Evolutionary conservation across 1,139 yeast genomes (phyloP).

Genomic region (Hyphopichia khmerensis): DNA sequence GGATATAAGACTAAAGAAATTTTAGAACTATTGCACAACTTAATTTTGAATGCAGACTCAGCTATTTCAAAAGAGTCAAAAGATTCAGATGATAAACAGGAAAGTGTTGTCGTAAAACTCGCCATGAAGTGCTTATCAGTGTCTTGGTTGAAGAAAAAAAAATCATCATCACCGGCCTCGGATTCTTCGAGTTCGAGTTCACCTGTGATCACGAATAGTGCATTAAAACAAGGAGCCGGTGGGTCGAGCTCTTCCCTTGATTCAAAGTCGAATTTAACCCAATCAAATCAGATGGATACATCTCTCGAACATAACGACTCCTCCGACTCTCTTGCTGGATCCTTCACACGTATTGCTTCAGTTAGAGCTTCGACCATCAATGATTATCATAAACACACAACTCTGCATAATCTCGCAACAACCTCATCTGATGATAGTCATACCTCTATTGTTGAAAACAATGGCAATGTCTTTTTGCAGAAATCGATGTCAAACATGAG

Average conservation of each 20-base stretch:
- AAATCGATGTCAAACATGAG: background rate
- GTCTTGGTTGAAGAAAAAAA: slow-evolving; percentile 47
- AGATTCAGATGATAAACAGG: slow-evolving; percentile 15
- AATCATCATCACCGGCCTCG: background rate
- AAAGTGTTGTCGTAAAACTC: slow-evolving; percentile 51
- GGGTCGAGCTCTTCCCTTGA: too few relatives aligned
- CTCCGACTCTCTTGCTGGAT: slow-evolving; percentile 24
- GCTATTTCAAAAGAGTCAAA: background rate
- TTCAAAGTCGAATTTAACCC: slow-evolving; percentile 5
- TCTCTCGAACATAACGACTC: slow-evolving; percentile 11
- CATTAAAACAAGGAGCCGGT: too few relatives aligned
- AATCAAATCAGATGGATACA: background rate
- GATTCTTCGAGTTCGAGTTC: slow-evolving; percentile 1
- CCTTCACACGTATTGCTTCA: slow-evolving; percentile 36
- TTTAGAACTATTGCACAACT: slow-evolving; percentile 46
- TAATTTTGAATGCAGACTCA: slow-evolving; percentile 30
- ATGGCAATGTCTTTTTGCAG: background rate
- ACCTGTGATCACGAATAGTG: background rate
- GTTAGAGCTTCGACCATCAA: slow-evolving; percentile 34
- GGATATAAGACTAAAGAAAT: slow-evolving; percentile 61
- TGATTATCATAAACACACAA: slow-evolving; percentile 40
- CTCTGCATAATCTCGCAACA: slow-evolving; percentile 24
- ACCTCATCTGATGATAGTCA: background rate
- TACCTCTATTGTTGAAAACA: background rate
- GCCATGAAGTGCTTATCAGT: slow-evolving; percentile 63